These are phyloP conservation scores for Boletus coccyginus DNA, from an alignment of 768 basidiomycete genomes.

Conservation along the genomic window DNA sequence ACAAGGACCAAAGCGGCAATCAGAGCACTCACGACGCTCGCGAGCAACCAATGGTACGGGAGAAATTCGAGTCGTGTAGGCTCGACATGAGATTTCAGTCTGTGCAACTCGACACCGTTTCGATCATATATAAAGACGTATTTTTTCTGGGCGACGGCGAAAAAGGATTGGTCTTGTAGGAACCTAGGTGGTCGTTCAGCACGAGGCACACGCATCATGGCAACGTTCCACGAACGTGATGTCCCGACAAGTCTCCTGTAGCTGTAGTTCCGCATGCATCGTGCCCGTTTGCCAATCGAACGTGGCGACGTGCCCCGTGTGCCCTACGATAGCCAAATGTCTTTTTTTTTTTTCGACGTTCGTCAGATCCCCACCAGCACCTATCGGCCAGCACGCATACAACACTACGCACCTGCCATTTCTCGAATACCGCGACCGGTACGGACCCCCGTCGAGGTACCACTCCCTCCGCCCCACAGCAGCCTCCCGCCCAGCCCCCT, in stretches of 20 bases:
- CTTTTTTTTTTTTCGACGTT: conserved; percentile 46
- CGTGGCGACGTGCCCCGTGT: conserved; percentile 82
- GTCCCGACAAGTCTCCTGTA: conserved; percentile 88
- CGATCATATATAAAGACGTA: conserved; percentile 96
- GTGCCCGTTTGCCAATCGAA: conserved; percentile 92
- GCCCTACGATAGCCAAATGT: conserved; percentile 83
- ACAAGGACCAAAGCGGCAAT: background rate
- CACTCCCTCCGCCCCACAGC: conserved; percentile 73
- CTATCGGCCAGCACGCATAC: background rate
- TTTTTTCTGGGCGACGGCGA: conserved; percentile 94
- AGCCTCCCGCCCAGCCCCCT: conserved; percentile 69
- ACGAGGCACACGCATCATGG: background rate
- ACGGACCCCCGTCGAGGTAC: conserved; percentile 83
- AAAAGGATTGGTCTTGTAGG: conserved; percentile 89
- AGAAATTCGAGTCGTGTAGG: conserved; percentile 89
- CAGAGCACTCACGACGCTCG: conserved; percentile 60
- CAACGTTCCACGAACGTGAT: conserved; percentile 62
- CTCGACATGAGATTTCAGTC: conserved; percentile 81
- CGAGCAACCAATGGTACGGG: conserved; percentile 94
- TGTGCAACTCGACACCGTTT: conserved; percentile 89
- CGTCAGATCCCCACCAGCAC: background rate
- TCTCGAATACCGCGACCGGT: conserved; percentile 79
- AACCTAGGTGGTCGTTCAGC: conserved; percentile 49
- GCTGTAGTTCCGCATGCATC: conserved; percentile 82
- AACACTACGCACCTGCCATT: conserved; percentile 73